Evolutionary conservation across 2,329 filamentous ascomycete genomes (phyloP).

Genomic region (Fusarium virguliforme): DNA sequence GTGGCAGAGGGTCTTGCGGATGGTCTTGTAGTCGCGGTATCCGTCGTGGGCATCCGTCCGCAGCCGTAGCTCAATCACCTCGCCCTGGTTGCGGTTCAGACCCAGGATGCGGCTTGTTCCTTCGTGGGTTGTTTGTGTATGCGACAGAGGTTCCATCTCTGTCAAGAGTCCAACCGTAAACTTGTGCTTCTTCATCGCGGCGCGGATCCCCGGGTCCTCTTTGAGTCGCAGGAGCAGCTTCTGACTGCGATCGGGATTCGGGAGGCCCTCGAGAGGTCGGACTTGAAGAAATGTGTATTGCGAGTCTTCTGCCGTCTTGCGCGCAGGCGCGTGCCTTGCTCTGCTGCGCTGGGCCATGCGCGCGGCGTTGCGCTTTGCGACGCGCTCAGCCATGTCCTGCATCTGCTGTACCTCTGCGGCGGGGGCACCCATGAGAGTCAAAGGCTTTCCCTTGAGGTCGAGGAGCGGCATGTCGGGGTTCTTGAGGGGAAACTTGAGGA

Average conservation of each 20-base stretch:
- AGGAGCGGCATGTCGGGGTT: slow-evolving; percentile 67
- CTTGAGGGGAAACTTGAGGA: slow-evolving; percentile 77
- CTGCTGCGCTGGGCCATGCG: slow-evolving; percentile 55
- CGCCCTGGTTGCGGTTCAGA: slow-evolving; percentile 87
- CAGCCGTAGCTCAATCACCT: slow-evolving; percentile 91
- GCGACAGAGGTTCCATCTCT: slow-evolving; percentile 92
- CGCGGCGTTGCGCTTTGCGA: slow-evolving; percentile 65
- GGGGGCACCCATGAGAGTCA: slow-evolving; percentile 77
- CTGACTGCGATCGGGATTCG: slow-evolving; percentile 79
- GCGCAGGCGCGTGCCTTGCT: slow-evolving; percentile 40
- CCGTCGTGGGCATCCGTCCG: slow-evolving; percentile 96
- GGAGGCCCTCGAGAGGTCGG: slow-evolving; percentile 82
- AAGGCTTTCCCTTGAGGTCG: slow-evolving; percentile 70
- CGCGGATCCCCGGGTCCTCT: slow-evolving; percentile 87
- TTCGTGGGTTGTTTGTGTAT: slow-evolving; percentile 82
- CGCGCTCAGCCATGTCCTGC: slow-evolving; percentile 64
- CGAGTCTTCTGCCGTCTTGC: slow-evolving; percentile 65
- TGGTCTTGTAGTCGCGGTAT: slow-evolving; percentile 92
- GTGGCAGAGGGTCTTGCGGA: slow-evolving; percentile 93
- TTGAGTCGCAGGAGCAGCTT: slow-evolving; percentile 82
- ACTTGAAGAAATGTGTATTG: slow-evolving; percentile 88
- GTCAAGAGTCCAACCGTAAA: slow-evolving; percentile 90
- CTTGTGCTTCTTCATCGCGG: slow-evolving; percentile 86
- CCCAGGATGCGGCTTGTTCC: slow-evolving; percentile 84
- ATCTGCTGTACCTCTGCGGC: slow-evolving; percentile 72